Base-by-base conservation (phyloP, 2,329 filamentous ascomycete species). In the Colletotrichum somersetense region DNA sequence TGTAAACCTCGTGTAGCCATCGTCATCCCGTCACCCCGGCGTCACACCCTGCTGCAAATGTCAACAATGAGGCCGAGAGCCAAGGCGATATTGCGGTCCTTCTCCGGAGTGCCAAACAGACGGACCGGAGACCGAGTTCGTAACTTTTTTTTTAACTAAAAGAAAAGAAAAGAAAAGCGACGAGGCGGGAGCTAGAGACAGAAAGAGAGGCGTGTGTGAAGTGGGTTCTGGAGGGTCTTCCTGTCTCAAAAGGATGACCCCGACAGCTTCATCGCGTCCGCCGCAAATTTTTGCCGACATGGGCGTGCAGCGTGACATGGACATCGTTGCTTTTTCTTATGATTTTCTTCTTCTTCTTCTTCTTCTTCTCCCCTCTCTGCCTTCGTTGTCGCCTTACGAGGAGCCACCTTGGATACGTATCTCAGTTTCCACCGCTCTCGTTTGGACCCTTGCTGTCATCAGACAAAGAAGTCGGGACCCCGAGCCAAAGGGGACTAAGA, bases 271-370 rank as follows among this genome's bases (percentile, higher is more conserved):
- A 20, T 48, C 18, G 57, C 58, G 58, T n/a, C 65, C 69, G 57
- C 69, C 65, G 65, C 65, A 63, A 63, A 72, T 11, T 46, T 68
- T 68, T 68, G 66, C 44, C 53, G 65, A 64, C 42, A 53, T 40
- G 46, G 63, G 46, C 56, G 57, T 26, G 66, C 44, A 46, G 44
- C 44, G 44, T 46, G 20, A 62, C 53, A 58, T 55, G 56, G 55
- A 30, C 35, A 58, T 63, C 52, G 23, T 72, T 68, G 58, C 58
- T 68, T 68, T 68, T 68, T 56, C 20, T 8, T 5, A 14, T 20
- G 16, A 30, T 33, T 30, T 23, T 33, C 12, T 40, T 53, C 40
- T 14, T 18, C 18, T 53, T 30, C 16, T 10, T 35, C 35, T 35
- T 40, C 38, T 5, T 40, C 12, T 40, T 12, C 11, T 20, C 57